A percentile compares a stretch with the other conserved stretches of the same genome.
phyloP scores from a whole-genome alignment of 352 stramenopile genomes.

The Phytophthora pistaciae region DNA sequence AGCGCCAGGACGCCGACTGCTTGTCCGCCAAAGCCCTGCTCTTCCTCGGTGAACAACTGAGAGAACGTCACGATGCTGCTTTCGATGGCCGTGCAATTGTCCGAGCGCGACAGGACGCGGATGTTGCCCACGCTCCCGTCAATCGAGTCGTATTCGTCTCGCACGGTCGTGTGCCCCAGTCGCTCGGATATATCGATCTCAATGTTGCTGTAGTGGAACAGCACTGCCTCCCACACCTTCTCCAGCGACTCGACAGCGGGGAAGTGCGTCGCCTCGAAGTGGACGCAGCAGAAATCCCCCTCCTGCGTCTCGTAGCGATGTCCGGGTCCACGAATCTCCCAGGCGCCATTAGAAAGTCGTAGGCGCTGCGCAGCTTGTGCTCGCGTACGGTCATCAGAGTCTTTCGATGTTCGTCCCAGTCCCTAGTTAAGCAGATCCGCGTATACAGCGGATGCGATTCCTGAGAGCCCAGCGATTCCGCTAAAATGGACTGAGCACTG shows the following conservation, averaged over 20 bases:
- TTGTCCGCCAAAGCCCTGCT: slow-evolving; percentile 17
- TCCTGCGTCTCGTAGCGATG: slow-evolving; percentile 24
- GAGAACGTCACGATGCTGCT: slow-evolving; percentile 35
- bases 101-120: slow-evolving; percentile 21
- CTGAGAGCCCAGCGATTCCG: slow-evolving; percentile 12
- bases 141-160: slow-evolving; percentile 46
- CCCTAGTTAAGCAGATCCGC: slow-evolving; percentile 21
- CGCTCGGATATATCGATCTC: slow-evolving; percentile 54
- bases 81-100: slow-evolving; percentile 18
- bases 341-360: slow-evolving; percentile 32
- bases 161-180: slow-evolving; percentile 41
- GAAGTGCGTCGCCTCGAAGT: slow-evolving; percentile 42
- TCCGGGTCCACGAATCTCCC: slow-evolving; percentile 25
- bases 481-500: slow-evolving; percentile 41
- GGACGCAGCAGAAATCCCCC: slow-evolving; percentile 32
- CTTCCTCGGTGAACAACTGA: slow-evolving; percentile 12
- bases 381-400: slow-evolving; percentile 34
- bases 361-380: slow-evolving; percentile 30
- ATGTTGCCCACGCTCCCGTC: slow-evolving; percentile 33
- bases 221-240: slow-evolving; percentile 43
- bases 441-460: slow-evolving; percentile 33
- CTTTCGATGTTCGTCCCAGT: slow-evolving; percentile 36
- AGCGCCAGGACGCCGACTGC: slow-evolving; percentile 22
- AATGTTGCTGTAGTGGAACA: slow-evolving; percentile 47
- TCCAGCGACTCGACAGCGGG: slow-evolving; percentile 30